phyloP scores from a whole-genome alignment of 2,329 filamentous ascomycete species.

The Fusarium palustre region DNA sequence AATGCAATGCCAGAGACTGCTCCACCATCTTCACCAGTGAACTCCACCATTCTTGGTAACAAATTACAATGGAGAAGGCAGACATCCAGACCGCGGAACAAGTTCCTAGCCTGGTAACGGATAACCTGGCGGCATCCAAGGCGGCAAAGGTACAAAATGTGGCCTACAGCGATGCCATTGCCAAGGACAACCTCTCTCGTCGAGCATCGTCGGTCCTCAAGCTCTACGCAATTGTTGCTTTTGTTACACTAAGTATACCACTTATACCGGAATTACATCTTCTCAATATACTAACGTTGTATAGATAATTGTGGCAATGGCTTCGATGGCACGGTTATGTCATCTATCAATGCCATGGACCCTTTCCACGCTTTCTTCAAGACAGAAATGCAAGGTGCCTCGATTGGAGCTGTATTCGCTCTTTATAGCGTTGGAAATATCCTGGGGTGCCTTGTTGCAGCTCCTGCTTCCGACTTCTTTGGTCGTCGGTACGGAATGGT shows the following conservation, averaged over 20 bases:
- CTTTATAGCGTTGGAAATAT: neutral
- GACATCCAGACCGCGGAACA: neutral
- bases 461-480: neutral
- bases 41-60: neutral
- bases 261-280: no score
- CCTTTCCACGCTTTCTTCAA: neutral
- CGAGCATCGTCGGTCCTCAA: neutral
- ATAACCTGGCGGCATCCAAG: neutral
- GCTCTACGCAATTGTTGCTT: neutral
- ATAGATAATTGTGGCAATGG: conserved; percentile 6
- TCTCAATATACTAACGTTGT: neutral
- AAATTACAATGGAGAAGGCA: neutral
- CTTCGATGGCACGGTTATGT: conserved; percentile 6
- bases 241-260: neutral
- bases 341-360: conserved; percentile 2
- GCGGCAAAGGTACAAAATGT: conserved; percentile 3
- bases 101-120: neutral
- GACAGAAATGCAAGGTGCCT: neutral
- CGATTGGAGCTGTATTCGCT: conserved; percentile 3
- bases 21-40: neutral
- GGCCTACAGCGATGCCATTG: conserved; percentile 7
- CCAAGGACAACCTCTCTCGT: conserved; percentile 1
- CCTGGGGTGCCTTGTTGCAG: neutral
- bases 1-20: neutral
- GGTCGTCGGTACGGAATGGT: neutral